Base-by-base conservation (phyloP, 75 land plant genomes). In the Adiantum capillusveneris region DNA sequence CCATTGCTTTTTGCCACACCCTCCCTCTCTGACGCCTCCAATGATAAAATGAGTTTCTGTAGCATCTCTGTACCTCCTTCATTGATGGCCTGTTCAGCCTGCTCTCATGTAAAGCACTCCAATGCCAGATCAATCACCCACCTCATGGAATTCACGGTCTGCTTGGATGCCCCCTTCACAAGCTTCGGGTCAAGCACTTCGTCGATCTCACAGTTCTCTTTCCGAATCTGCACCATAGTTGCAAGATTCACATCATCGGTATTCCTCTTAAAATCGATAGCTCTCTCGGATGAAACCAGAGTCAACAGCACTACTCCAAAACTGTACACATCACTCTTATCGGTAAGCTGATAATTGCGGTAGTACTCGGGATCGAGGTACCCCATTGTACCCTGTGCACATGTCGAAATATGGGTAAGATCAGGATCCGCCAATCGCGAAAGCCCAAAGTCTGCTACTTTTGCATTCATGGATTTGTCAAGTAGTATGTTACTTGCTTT, bases 251-350 rank as follows among this genome's bases (percentile, higher is more conserved):
- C 83, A 29, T 85, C 76, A 14, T 71, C 79, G 1, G 64, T 19
- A 0, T 25, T 59, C 44, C 84, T 34, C n/a, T 44, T 60, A 48
- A 78, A 75, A 53, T 85, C 84, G 12, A 85, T 69, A 0, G 81
- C 88, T 51, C 71, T 76, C 58, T 71, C 61, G 13, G 80, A 66
- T 1, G 88, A 75, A 48, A 85, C 62, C 26, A 85, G 65, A 36
- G 81, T 81, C 48, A 85, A 60, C 53, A 85, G 36, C 27, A 86
- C 90, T 2, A 83, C 81, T 6, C 87, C 90, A 42, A 77, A 86
- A 60, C 86, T 83, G 62, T 86, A 86, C 12, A 86, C 90, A 58
- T 86, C 87, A 25, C 86, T 83, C 44, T 80, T 82, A 19, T 83
- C 82, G 0, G 90, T 79, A 12, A 86, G 59, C 57, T 86, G 90